Percentiles rank a stretch among this genome's conserved stretches.
Evolutionary conservation across 2,329 filamentous ascomycete species (phyloP).

Genomic region (Ophiostoma sp.): DNA sequence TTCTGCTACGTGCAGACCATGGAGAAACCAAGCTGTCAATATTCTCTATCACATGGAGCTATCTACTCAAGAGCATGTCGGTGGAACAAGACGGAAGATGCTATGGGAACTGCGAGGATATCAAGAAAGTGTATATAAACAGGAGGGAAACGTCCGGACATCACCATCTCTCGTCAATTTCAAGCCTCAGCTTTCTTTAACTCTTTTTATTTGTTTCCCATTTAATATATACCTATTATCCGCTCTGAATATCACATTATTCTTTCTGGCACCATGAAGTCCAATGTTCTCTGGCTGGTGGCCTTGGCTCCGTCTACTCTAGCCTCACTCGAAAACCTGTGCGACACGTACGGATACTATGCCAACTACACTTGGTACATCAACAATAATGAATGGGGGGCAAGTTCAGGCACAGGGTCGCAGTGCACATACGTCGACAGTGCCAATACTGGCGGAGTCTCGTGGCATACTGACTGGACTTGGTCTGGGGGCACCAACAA

Average conservation of each 20-base stretch:
- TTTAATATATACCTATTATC: no score
- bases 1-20: not conserved
- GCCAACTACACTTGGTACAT: constrained; percentile 9
- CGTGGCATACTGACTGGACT: constrained; percentile 3
- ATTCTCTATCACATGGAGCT: not conserved
- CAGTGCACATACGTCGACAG: constrained; percentile 8
- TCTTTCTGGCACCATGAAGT: constrained; percentile 7
- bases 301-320: not conserved
- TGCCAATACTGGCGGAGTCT: not conserved
- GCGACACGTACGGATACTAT: not conserved
- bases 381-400: constrained; percentile 2
- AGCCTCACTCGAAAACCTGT: not conserved
- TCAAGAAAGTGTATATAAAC: not conserved
- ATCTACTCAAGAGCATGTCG: no score
- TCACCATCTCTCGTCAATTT: no score
- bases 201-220: no score
- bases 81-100: no score
- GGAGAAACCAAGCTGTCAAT: not conserved
- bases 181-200: no score
- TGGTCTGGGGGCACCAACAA: constrained; percentile 1
- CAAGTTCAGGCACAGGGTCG: not conserved
- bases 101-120: no score
- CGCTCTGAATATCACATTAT: no score
- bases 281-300: not conserved
- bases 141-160: no score